Conservation (phyloP, 2,329 filamentous ascomycete species). For the Xylariaceae sp. region DNA sequence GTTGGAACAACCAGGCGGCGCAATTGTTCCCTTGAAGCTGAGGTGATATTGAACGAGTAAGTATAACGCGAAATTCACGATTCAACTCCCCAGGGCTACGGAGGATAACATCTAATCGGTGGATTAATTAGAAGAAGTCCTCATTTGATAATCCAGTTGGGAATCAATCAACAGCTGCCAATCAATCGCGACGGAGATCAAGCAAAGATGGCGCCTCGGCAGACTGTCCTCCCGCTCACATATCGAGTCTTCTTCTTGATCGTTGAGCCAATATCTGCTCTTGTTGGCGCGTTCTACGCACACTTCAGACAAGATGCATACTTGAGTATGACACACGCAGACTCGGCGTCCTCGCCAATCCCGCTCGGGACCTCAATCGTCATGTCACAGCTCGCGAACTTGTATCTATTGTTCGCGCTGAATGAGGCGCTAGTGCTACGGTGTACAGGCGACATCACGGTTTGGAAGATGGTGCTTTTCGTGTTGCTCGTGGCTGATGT, state of each 20-base stretch:
- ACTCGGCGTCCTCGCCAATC: constrained; percentile 52
- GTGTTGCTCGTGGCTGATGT: constrained; percentile 77
- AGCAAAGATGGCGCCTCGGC: constrained; percentile 34
- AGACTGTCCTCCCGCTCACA: constrained; percentile 56
- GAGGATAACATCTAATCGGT: not conserved
- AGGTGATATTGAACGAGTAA: not conserved
- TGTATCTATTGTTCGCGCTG: constrained; percentile 78
- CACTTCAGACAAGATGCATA: constrained; percentile 62
- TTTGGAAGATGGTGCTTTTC: constrained; percentile 73
- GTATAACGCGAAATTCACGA: not conserved
- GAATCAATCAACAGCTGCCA: not conserved
- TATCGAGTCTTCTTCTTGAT: constrained; percentile 79
- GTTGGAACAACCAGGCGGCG: not conserved
- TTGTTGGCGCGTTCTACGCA: constrained; percentile 59
- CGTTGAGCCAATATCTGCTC: constrained; percentile 67
- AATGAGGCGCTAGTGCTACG: constrained; percentile 80
- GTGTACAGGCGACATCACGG: constrained; percentile 68
- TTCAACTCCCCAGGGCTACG: not conserved
- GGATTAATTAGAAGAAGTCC: not conserved
- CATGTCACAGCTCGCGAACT: constrained; percentile 77
- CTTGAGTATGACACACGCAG: constrained; percentile 65
- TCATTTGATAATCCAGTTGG: too few species aligned
- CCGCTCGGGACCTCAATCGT: constrained; percentile 70
- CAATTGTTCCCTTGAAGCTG: too few species aligned
- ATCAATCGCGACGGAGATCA: not conserved